Evolutionary conservation across 2,329 filamentous ascomycete genomes (phyloP), one percentile per base, ranked within the genome.

Genomic region (Magnaporthiopsis rhizophila): DNA sequence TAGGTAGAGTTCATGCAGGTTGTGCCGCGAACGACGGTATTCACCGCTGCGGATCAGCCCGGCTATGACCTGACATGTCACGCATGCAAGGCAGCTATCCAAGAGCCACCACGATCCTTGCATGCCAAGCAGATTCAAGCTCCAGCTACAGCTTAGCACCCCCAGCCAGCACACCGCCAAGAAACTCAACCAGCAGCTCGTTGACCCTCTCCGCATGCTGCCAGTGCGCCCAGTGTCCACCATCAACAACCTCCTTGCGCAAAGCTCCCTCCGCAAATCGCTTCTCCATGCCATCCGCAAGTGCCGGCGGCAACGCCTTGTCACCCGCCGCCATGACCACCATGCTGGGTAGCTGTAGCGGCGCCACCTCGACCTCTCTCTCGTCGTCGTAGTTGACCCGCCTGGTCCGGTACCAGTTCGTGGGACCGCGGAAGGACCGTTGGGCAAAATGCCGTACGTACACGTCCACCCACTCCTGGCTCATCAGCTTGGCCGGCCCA

Each of bases 401-500:
- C 26, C 85, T 81, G 3, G 85, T 89, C 56, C 92, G 86, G 77
- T 98, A 98, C 90, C 91, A 97, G 75, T 92, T 95, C 66, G 91
- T 78, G 21, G 91, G 90, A 0, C 91, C 91, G 68, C 88, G 85
- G 68, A 97, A 75, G 58, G 91, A 91, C 70, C 87, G 84, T 56
- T 83, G 81, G 32, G 79, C 75, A 76, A 89, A 96, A 76, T 92
- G 82, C 38, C 84, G 76, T 24, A 86, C 86, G 74, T 97, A 97
- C 76, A 86, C 89, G 63, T 93, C 86, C 61, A 93, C 75, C 75
- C 92, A 89, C 72, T 89, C 86, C 58, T 84, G 80, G 65, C 79
- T 82, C 67, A 96, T 69, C 56, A 96, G 72, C 64, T 79, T 81
- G 62, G 84, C 83, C 53, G 77, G 80, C 18, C 59, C 59, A 2